phyloP scores from a whole-genome alignment of 2,329 filamentous ascomycete species.

The Botryosphaeria agaves region DNA sequence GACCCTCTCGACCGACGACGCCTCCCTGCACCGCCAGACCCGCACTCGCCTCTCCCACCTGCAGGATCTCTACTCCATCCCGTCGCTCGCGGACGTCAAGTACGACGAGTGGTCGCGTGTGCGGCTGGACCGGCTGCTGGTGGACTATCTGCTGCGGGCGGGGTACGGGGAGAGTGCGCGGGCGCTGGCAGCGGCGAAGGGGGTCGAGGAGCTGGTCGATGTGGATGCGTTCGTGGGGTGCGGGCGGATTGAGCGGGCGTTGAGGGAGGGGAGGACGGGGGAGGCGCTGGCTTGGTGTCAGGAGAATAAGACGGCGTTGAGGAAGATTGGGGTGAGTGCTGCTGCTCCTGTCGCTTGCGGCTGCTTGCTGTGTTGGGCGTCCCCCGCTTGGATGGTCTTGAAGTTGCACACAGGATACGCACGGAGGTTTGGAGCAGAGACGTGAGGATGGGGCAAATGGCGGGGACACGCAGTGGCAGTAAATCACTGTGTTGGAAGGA shows the following conservation, averaged over 20 bases:
- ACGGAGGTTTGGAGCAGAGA: too few species aligned
- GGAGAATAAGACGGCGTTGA: conserved; percentile 83
- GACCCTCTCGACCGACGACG: conserved; percentile 61
- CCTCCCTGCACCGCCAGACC: conserved; percentile 55
- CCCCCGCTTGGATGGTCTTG: too few species aligned
- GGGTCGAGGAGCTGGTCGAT: conserved; percentile 70
- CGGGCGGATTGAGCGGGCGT: conserved; percentile 56
- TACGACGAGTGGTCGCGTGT: conserved; percentile 82
- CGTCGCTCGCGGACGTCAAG: conserved; percentile 72
- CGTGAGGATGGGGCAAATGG: too few species aligned
- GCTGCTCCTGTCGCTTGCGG: conserved; percentile 1
- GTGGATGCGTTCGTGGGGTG: conserved; percentile 75
- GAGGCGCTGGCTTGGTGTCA: conserved; percentile 81
- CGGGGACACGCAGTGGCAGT: too few species aligned
- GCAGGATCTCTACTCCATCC: conserved; percentile 61
- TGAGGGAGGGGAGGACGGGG: conserved; percentile 51
- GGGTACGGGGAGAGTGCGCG: conserved; percentile 67
- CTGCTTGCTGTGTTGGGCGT: too few species aligned
- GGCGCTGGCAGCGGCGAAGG: conserved; percentile 55
- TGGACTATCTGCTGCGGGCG: conserved; percentile 80
- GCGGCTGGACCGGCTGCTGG: conserved; percentile 65
- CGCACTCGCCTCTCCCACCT: conserved; percentile 66
- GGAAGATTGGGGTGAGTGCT: conserved; percentile 57
- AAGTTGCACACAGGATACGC: too few species aligned
- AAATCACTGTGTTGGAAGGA: background rate